These are phyloP conservation scores for Achaetomiella virescens DNA, from an alignment of 495 filamentous ascomycete species.

Conservation along the genomic window DNA sequence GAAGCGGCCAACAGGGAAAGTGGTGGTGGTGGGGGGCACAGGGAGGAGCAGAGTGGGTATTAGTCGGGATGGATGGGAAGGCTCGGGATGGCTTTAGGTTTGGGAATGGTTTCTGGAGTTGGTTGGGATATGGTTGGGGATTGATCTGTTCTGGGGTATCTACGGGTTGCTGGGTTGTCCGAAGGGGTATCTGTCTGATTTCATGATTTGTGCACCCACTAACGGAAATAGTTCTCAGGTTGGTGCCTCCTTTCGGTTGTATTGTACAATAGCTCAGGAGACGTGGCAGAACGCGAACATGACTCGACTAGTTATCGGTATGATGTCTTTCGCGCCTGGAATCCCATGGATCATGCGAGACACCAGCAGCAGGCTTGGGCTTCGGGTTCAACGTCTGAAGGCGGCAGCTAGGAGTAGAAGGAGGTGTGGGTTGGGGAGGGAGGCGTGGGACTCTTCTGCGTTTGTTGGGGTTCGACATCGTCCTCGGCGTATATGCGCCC, in stretches of 20 bases:
- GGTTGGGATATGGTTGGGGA: no score
- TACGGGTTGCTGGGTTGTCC: no score
- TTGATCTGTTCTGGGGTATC: no score
- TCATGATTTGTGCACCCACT: no score
- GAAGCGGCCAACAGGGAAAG: conserved; percentile 34
- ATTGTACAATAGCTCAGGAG: no score
- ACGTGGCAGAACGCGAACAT: no score
- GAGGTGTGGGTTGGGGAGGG: background rate
- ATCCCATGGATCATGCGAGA: conserved; percentile 6
- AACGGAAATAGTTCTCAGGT: no score
- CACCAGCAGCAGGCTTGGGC: conserved; percentile 1
- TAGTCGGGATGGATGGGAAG: conserved; percentile 16
- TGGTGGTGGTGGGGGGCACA: conserved; percentile 30
- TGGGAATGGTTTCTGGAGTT: background rate
- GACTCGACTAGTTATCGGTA: no score
- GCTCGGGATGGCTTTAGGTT: background rate
- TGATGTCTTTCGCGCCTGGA: no score
- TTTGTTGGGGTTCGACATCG: background rate
- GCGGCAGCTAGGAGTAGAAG: background rate
- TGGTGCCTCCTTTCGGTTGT: no score
- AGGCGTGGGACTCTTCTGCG: background rate
- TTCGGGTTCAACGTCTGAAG: background rate
- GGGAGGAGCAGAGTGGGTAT: conserved; percentile 57
- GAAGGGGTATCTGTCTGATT: no score
- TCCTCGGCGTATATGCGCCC: no score